Base-by-base conservation (phyloP, 208 protist species). In the Phytomonas sp. region DNA sequence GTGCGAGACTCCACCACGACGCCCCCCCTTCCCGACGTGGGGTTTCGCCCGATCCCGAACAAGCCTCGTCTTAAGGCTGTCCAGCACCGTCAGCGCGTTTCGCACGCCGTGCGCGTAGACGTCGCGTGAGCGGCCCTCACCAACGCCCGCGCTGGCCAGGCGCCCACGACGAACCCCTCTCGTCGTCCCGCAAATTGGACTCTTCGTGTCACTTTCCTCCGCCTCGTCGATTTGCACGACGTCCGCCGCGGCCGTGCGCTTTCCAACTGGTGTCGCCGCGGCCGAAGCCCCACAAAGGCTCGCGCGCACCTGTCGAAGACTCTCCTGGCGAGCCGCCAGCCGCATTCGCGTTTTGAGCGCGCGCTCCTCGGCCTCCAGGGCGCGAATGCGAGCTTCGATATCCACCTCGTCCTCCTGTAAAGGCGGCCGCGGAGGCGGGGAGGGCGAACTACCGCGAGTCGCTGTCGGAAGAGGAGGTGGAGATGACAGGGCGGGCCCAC, bases 21-120 rank as follows among this genome's bases (percentile, higher is more conserved):
- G 66, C 65, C 14, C 45, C 40, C 2, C 52, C 72, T 2, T 8
- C 26, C 45, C 33, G n/a, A 10, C 49, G 52, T 29, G 45, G n/a
- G n/a, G 16, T 66, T 66, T n/a, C 33, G 14, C 16, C 62, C 62
- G 62, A 8, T 10, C 73, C 5, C 60, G 70, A 67, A 75, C 70
- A 60, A 92, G 72, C 70, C 81, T 80, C 49, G 70, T 78, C 29
- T 80, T 79, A 5, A 92, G 73, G 31, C 80, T 73, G 29, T 87
- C 79, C 7, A 93, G 61, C 34, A 93, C 84, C 23, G 81, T 87
- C 45, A 93, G 74, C n/a, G 84, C 87, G 30, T 83, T 86, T n/a
- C 70, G 80, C 8, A 93, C 84, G 14, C 82, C 82, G 29, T 86
- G 81, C 2, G 83, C 74, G 49, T 86, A 83, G 61, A 60, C 19